These are phyloP conservation scores for Hypoxylon cercidicola DNA, from an alignment of 495 filamentous ascomycete species.

Conservation along the genomic window DNA sequence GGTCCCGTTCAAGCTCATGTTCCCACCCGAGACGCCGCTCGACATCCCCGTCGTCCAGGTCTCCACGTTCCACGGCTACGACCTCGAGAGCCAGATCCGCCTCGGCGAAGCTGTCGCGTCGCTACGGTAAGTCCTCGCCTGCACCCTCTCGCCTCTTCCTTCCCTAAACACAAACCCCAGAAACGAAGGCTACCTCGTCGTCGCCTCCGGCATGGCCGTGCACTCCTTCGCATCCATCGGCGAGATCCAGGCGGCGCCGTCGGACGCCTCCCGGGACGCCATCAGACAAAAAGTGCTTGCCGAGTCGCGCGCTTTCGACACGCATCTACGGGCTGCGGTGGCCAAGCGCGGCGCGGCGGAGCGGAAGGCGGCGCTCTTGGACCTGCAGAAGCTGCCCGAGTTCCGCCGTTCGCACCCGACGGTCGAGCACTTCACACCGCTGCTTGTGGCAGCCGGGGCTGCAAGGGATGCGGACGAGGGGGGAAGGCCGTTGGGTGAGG, in stretches of 20 bases:
- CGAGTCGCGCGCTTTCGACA: conserved; percentile 31
- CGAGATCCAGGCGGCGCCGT: conserved; percentile 11
- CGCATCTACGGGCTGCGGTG: conserved; percentile 17
- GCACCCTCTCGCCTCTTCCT: no score
- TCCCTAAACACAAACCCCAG: neutral
- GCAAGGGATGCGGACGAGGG: conserved; percentile 13
- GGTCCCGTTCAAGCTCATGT: conserved; percentile 38
- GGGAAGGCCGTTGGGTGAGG: conserved; percentile 16
- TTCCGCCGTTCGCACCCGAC: conserved; percentile 31
- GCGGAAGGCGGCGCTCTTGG: conserved; percentile 13
- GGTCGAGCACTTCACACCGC: conserved; percentile 31
- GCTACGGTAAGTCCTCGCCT: conserved; percentile 19
- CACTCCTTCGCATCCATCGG: conserved; percentile 32
- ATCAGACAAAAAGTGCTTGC: conserved; percentile 7
- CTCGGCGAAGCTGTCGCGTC: conserved; percentile 30
- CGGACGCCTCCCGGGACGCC: conserved; percentile 7
- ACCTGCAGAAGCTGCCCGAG: conserved; percentile 17
- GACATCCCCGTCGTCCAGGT: conserved; percentile 33
- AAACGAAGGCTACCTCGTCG: conserved; percentile 32
- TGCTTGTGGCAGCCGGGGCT: conserved; percentile 33
- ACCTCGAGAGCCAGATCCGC: conserved; percentile 29
- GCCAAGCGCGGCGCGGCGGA: conserved; percentile 8
- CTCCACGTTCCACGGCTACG: conserved; percentile 34
- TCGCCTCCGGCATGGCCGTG: conserved; percentile 35
- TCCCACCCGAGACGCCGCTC: conserved; percentile 27